Conservation (phyloP, 129 eudicot genomes). For the Scalesia atractyloides region DNA sequence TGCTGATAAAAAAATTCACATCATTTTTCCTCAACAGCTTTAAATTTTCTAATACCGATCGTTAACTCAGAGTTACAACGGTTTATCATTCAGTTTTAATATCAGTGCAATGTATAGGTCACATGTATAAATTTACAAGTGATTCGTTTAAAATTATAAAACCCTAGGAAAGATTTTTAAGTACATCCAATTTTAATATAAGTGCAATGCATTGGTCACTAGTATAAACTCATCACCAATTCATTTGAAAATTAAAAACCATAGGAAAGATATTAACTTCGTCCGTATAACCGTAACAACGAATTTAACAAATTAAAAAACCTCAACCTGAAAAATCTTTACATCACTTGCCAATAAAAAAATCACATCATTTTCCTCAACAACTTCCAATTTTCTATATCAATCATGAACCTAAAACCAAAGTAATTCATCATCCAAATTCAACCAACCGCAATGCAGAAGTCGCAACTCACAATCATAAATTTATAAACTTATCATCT, state of each 20-base stretch:
- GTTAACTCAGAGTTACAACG: background rate
- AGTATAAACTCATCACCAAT: background rate
- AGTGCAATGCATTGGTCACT: no score
- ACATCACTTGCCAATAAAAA: background rate
- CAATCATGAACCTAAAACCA: background rate
- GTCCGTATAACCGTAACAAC: background rate
- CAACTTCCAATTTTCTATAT: background rate
- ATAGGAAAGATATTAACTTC: constrained; percentile 1
- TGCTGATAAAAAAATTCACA: background rate
- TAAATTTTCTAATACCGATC: background rate
- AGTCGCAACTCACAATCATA: background rate
- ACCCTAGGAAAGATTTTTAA: constrained; percentile 36
- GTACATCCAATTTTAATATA: no score
- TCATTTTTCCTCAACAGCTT: background rate
- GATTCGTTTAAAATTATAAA: constrained; percentile 1
- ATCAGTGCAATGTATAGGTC: background rate
- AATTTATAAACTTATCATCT: background rate
- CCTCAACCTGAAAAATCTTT: background rate
- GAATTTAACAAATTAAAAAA: background rate
- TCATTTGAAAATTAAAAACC: constrained; percentile 17
- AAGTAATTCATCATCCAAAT: no score
- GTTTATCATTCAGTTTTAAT: background rate
- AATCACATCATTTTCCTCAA: constrained; percentile 1
- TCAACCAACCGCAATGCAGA: background rate
- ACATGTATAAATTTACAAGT: background rate